A percentile compares a stretch with the other conserved stretches of the same genome.
Conservation (phyloP, 139 green algal species). For the Spirogloea muscicola region DNA sequence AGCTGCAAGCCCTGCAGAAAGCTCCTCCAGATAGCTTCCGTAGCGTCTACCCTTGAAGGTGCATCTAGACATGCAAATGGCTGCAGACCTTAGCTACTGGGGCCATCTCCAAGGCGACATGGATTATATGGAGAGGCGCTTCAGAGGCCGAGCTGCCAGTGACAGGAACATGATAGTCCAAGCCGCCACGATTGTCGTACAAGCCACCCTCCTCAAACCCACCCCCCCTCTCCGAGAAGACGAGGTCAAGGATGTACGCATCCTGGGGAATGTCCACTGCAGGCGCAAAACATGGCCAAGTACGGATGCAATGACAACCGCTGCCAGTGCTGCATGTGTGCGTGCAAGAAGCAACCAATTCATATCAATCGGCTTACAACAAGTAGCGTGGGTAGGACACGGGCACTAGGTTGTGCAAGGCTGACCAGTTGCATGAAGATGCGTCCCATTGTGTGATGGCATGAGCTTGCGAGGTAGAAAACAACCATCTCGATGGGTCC, state of each 20-base stretch:
- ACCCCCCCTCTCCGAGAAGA: conserved; percentile 79
- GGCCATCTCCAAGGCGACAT: conserved; percentile 97
- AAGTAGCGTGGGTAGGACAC: too few relatives aligned
- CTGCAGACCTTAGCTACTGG: conserved; percentile 94
- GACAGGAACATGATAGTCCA: conserved; percentile 92
- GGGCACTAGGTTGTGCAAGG: background rate
- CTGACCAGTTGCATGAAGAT: conserved; percentile 35
- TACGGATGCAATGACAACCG: background rate
- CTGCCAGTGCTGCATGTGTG: background rate
- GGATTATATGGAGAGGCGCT: conserved; percentile 72
- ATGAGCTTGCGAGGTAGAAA: conserved; percentile 31
- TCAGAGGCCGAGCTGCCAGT: conserved; percentile 49
- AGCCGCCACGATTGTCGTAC: conserved; percentile 85
- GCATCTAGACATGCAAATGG: too few relatives aligned
- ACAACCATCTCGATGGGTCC: conserved; percentile 41
- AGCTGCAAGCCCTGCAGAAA: too few relatives aligned
- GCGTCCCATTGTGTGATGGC: background rate
- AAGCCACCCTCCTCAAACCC: conserved; percentile 61
- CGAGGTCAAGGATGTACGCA: conserved; percentile 80
- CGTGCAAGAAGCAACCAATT: background rate
- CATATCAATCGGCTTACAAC: too few relatives aligned
- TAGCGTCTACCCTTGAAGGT: too few relatives aligned
- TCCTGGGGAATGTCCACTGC: conserved; percentile 65
- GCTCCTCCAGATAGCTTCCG: too few relatives aligned
- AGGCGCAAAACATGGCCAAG: background rate